These are phyloP conservation scores for Monilinia polystroma DNA, from an alignment of 2,329 filamentous ascomycete genomes.

Conservation along the genomic window DNA sequence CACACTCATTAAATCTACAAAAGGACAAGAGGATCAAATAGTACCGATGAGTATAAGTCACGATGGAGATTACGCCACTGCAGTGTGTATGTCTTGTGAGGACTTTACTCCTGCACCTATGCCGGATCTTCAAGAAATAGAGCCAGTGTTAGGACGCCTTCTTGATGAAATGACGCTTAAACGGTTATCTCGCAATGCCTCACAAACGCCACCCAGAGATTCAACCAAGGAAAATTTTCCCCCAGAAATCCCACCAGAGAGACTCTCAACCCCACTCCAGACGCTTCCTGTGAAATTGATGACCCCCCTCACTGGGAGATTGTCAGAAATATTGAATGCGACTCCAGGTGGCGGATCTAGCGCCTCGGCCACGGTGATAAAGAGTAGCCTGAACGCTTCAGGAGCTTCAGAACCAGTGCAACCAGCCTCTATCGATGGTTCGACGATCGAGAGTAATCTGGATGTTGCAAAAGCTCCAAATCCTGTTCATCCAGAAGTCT, in stretches of 20 bases:
- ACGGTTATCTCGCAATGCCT: neutral
- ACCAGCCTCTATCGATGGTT: neutral
- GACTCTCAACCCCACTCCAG: constrained; percentile 1
- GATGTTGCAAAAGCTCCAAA: neutral
- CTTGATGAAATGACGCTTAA: constrained; percentile 11
- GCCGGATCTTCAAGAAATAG: constrained; percentile 13
- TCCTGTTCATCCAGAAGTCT: neutral
- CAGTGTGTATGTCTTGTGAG: constrained; percentile 58
- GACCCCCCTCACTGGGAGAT: neutral
- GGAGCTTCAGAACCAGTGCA: neutral
- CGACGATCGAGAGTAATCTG: neutral
- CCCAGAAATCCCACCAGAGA: neutral
- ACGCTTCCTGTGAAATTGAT: neutral
- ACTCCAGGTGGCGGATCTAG: constrained; percentile 1
- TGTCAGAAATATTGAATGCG: constrained; percentile 7
- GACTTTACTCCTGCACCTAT: neutral
- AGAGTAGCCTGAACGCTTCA: neutral
- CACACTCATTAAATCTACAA: constrained; percentile 32
- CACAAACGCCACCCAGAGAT: neutral
- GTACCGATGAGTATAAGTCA: constrained; percentile 82
- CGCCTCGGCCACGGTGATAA: neutral
- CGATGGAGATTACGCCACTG: constrained; percentile 78
- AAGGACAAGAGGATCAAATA: constrained; percentile 45
- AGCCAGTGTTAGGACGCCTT: neutral
- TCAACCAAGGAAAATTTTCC: neutral